A percentile compares a stretch with the other conserved stretches of the same genome.
Conservation (phyloP, 2,329 filamentous ascomycete genomes). For the Clarireedia hainanense region DNA sequence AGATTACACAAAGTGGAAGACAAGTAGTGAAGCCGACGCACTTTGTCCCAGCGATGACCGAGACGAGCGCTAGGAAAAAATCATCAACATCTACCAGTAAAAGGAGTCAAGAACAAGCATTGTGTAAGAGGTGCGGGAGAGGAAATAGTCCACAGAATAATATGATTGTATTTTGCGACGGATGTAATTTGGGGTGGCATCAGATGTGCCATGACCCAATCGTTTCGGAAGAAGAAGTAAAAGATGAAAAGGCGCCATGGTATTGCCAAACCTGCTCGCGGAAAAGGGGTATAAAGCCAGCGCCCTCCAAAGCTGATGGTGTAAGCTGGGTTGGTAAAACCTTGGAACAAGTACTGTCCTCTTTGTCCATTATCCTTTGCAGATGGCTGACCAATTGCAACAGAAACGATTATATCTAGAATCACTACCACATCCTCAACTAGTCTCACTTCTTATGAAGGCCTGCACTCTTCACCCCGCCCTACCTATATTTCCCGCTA, state of each 20-base stretch:
- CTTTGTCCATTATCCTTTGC: background rate
- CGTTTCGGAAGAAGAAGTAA: conserved; percentile 62
- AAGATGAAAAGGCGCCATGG: conserved; percentile 62
- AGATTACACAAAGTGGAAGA: conserved; percentile 68
- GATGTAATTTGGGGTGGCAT: conserved; percentile 73
- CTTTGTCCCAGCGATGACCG: conserved; percentile 50
- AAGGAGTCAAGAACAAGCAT: conserved; percentile 47
- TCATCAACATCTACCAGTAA: conserved; percentile 36
- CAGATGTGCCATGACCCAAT: conserved; percentile 72
- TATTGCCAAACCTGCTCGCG: conserved; percentile 55
- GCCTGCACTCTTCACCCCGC: conserved; percentile 54
- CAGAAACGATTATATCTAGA: conserved; percentile 58
- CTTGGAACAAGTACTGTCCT: conserved; percentile 31
- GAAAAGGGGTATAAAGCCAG: conserved; percentile 38
- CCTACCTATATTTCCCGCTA: conserved; percentile 53
- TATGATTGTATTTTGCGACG: conserved; percentile 79
- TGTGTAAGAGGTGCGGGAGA: conserved; percentile 67
- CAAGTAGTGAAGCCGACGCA: conserved; percentile 59
- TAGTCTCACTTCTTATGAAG: conserved; percentile 58
- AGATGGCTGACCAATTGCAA: conserved; percentile 7
- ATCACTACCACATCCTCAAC: conserved; percentile 48
- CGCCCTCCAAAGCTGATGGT: conserved; percentile 21
- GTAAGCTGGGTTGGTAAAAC: conserved; percentile 28
- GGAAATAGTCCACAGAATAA: conserved; percentile 66
- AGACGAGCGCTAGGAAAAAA: conserved; percentile 33